Base-by-base conservation (phyloP, 2,329 filamentous ascomycete species). In the Fusarium algeriense region DNA sequence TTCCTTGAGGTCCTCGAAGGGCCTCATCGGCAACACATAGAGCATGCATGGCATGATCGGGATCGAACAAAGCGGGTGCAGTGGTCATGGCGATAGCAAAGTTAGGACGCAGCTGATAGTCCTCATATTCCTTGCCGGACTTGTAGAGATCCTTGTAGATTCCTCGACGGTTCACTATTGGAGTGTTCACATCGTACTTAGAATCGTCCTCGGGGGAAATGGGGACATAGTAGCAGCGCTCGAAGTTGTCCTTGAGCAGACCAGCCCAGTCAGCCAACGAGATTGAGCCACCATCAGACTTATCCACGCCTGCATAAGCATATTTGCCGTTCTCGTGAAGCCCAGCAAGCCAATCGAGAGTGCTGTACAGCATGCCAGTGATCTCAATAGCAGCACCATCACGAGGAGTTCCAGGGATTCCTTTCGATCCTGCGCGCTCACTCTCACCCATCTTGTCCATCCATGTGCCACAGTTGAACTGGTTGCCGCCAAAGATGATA, bases 361-460 rank as follows among this genome's bases (percentile, higher is more conserved):
- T 91, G 83, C 95, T 98, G 85, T 97, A 99, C 20, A 96, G 85
- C 60, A 99, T 88, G 50, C 96, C 97, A 2, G 92, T 97, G 78
- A 99, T 98, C 80, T 99, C 96, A 60, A 99, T 89, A 23, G 96
- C 94, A 44, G 96, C 94, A 34, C 96, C 96, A 79, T 99, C 97
- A 76, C 97, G 92, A 49, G 96, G 96, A n/a, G 96, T 99, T 12
- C 95, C 96, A 1, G 96, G 97, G 23, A 97, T 86, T 53, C 96
- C 97, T 83, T 98, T 98, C 77, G 91, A 97, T 64, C 92, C 92
- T 19, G 97, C 96, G 68, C 91, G 93, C 71, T 93, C 90, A 69
- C 94, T 97, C 81, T 99, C 96, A n/a, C 96, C 96, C 96, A 99
- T 99, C 87, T 99, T 99, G 86, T 99, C 96, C 94, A 98, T 98